phyloP scores from a whole-genome alignment of 1,139 yeast genomes.

The Diutina ranongensis region DNA sequence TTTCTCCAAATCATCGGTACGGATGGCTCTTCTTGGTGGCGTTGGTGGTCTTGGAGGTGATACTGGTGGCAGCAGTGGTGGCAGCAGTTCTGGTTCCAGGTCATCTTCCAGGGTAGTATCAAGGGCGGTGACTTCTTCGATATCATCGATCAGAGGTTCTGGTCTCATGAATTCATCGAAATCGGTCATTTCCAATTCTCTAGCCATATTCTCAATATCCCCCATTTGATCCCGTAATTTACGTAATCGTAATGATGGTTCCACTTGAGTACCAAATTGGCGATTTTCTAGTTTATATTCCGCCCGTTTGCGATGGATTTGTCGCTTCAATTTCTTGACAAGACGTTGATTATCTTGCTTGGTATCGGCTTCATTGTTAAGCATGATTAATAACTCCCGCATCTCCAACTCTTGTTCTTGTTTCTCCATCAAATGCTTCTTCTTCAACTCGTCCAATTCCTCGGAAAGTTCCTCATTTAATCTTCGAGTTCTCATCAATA shows the following conservation, averaged over 20 bases:
- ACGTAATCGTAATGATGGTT: conserved; percentile 68
- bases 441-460: conserved; percentile 63
- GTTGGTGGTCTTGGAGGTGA: conserved; percentile 10
- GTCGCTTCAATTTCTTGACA: conserved; percentile 41
- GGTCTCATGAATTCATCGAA: conserved; percentile 30
- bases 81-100: neutral
- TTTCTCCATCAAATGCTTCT: conserved; percentile 60
- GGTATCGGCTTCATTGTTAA: conserved; percentile 32
- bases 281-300: conserved; percentile 48
- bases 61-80: conserved; percentile 3
- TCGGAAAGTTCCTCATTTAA: conserved; percentile 50
- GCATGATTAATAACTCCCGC: conserved; percentile 69
- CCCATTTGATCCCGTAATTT: conserved; percentile 80
- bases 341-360: conserved; percentile 31
- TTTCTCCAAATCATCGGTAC: conserved; percentile 31
- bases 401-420: conserved; percentile 84
- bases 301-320: conserved; percentile 50
- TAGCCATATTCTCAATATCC: conserved; percentile 69
- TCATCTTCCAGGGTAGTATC: neutral
- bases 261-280: conserved; percentile 48
- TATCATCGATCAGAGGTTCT: conserved; percentile 13
- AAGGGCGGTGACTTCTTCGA: conserved; percentile 3
- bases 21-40: conserved; percentile 22
- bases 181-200: conserved; percentile 79
- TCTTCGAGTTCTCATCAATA: conserved; percentile 55